These are phyloP conservation scores for Calonectria fujianensis DNA, from an alignment of 2,329 filamentous ascomycete species.

Conservation along the genomic window DNA sequence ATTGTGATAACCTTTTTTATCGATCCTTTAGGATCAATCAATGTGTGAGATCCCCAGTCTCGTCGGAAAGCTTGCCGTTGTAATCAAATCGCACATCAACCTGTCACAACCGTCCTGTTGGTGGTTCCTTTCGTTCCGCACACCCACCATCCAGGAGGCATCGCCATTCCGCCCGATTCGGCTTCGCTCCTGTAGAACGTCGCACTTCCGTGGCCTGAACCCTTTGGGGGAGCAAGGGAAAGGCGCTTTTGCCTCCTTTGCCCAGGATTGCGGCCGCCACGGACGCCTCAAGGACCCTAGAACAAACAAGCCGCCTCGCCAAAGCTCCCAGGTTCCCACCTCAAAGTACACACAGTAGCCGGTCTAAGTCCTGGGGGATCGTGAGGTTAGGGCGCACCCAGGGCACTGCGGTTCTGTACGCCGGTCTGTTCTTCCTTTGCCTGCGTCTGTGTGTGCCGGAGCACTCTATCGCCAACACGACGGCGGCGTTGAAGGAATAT, in stretches of 20 bases:
- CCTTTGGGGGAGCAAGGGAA: not conserved
- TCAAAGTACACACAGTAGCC: conserved; percentile 7
- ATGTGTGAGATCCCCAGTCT: not conserved
- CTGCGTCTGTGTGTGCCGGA: not conserved
- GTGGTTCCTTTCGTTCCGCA: not conserved
- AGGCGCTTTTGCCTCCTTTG: not conserved
- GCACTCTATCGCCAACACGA: conserved; percentile 12
- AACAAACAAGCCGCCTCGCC: conserved; percentile 1
- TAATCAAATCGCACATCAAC: not conserved
- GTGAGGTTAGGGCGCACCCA: conserved; percentile 11
- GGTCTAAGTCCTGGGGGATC: not conserved
- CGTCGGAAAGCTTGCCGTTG: not conserved
- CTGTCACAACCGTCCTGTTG: not conserved
- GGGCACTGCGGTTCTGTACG: not conserved
- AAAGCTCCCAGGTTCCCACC: conserved; percentile 13
- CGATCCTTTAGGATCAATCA: not conserved
- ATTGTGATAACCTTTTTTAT: not conserved
- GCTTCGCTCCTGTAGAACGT: not conserved
- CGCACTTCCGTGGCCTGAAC: not conserved
- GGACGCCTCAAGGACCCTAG: not conserved
- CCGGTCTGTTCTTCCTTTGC: conserved; percentile 10
- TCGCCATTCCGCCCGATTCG: not conserved
- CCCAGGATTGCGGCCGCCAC: conserved; percentile 2
- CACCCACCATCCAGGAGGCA: not conserved
- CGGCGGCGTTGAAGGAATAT: conserved; percentile 15